These are phyloP conservation scores for Colletotrichum magnum DNA, from an alignment of 2,329 filamentous ascomycete genomes.

Conservation along the genomic window DNA sequence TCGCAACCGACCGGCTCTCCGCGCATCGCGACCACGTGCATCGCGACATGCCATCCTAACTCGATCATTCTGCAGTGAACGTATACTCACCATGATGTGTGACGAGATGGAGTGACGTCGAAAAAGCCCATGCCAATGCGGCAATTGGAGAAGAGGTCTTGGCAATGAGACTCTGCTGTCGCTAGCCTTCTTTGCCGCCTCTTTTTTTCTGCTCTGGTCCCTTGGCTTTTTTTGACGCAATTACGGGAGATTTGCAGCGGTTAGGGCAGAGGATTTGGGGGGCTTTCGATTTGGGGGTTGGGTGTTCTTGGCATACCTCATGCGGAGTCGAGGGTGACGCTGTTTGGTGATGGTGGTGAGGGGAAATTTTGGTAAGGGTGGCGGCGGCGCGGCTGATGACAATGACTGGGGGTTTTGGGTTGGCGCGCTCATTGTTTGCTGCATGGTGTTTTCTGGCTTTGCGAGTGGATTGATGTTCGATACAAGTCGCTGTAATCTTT, in stretches of 20 bases:
- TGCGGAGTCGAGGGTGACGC: background rate
- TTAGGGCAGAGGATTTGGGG: background rate
- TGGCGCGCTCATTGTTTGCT: background rate
- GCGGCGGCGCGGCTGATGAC: background rate
- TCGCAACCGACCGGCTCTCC: background rate
- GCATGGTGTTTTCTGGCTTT: background rate
- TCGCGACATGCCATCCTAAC: too few relatives aligned
- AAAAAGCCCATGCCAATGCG: constrained; percentile 4
- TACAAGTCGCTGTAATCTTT: too few relatives aligned
- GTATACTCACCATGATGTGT: too few relatives aligned
- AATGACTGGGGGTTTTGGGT: background rate
- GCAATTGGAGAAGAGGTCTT: constrained; percentile 5
- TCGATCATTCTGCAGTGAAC: too few relatives aligned
- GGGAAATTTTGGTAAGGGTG: background rate
- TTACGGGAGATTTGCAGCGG: constrained; percentile 12
- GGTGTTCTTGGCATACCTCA: constrained; percentile 12
- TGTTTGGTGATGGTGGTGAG: too few relatives aligned
- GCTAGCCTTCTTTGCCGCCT: background rate
- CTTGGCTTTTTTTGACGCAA: constrained; percentile 11
- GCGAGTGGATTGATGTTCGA: background rate
- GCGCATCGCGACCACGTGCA: background rate
- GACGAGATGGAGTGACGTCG: background rate
- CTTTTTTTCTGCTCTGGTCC: background rate
- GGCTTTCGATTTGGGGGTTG: background rate
- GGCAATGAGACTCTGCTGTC: constrained; percentile 6